Base-by-base conservation (phyloP, 2,329 filamentous ascomycete genomes). In the Penicillium sp. region DNA sequence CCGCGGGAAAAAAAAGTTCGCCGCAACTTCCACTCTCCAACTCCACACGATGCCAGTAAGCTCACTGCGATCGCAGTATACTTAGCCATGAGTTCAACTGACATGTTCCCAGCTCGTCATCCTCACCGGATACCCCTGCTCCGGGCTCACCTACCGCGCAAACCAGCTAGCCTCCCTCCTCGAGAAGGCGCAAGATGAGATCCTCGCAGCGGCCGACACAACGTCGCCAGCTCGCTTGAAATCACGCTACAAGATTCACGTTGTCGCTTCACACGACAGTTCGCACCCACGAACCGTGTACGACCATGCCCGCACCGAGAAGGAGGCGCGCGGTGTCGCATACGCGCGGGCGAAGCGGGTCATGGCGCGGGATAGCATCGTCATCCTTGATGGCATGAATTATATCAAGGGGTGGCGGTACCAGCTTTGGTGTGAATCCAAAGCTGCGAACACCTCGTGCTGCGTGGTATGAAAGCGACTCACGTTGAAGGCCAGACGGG, bases 351-450 rank as follows among this genome's bases (percentile, higher is more conserved):
- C 82, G 41, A 83, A 82, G 62, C 71, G 80, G 21, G 65, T 71
- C 15, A 63, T 84, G 31, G 71, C 71, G 13, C 71, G 71, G 34
- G 76, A 81, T 57, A 75, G 72, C 33, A 75, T 84, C 41, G 78
- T 83, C 29, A 76, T 84, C 35, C 74, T 80, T 2, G 80, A 84
- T 60, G 77, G 76, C 20, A 71, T 81, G 67, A 83, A 84, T 59
- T 83, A 84, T 60, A 84, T 84, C 66, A 84, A 84, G 61, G 80
- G 80, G 14, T 83, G 78, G 62, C 71, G 80, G 26, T 84, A 84
- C 55, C 80, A 84, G 64, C 62, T 84, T 29, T 83, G 80, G 70
- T 84, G 80, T 57, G 80, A 84, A 59, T 78, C 79, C 18, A 84
- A 83, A 61, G 79, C 79, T 3, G 65, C 77, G 10, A 74, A 75